phyloP scores from a whole-genome alignment of 2,329 filamentous ascomycete species.

The Gnomoniopsis sp. region DNA sequence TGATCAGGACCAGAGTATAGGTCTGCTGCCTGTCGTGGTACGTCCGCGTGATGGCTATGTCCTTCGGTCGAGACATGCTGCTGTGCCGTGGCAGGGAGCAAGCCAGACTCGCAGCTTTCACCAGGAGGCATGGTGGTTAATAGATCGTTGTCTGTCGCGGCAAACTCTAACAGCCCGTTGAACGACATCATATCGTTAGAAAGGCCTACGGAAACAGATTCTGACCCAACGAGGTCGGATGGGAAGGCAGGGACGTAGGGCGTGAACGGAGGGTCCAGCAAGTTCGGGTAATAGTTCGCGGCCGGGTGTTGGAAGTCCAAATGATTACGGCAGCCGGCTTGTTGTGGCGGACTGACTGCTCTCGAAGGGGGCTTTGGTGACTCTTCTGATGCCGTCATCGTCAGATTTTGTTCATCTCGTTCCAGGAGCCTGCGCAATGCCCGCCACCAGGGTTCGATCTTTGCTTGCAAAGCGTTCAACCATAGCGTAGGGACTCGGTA shows the following conservation, averaged over 20 bases:
- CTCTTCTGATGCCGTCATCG: neutral
- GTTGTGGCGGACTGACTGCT: neutral
- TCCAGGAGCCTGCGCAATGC: slow-evolving; percentile 4
- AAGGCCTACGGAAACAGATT: neutral
- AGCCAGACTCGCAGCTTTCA: neutral
- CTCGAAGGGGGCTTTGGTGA: neutral
- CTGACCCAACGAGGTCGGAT: slow-evolving; percentile 5
- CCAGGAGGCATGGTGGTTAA: no score
- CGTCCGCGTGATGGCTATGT: no score
- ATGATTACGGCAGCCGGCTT: neutral
- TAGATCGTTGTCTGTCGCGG: neutral
- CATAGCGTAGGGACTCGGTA: slow-evolving; percentile 15
- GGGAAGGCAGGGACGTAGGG: neutral
- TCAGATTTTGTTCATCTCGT: neutral
- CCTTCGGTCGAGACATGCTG: neutral
- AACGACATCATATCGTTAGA: neutral
- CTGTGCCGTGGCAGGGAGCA: neutral
- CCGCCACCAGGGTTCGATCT: slow-evolving; percentile 13
- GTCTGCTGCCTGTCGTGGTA: no score
- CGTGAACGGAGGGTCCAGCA: neutral
- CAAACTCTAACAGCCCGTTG: neutral
- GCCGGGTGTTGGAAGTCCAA: neutral
- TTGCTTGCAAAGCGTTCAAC: slow-evolving; percentile 11
- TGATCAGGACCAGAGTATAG: no score
- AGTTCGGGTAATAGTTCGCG: neutral